phyloP scores from a whole-genome alignment of 2,329 filamentous ascomycete genomes.

The Aspergillus amoenus region DNA sequence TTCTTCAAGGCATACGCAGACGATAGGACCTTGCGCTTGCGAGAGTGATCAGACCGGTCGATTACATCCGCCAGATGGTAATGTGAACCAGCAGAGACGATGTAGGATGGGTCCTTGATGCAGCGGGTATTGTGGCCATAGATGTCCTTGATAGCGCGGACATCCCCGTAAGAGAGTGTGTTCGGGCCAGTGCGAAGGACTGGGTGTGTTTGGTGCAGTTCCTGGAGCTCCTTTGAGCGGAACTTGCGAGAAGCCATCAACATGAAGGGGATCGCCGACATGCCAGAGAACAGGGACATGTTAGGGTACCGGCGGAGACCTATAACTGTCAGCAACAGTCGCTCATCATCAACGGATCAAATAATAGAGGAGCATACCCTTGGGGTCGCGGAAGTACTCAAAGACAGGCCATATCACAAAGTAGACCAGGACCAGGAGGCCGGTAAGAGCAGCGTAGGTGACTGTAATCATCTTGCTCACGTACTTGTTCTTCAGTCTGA shows the following conservation, averaged over 20 bases:
- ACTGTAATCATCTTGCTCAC: constrained; percentile 1
- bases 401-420: constrained; percentile 26
- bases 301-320: constrained; percentile 51
- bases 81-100: constrained; percentile 48
- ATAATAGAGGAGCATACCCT: constrained; percentile 19
- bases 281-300: constrained; percentile 44
- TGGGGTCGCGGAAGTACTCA: constrained; percentile 29
- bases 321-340: constrained; percentile 13
- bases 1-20: constrained; percentile 55
- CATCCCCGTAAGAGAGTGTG: constrained; percentile 43
- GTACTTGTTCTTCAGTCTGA: too few relatives aligned
- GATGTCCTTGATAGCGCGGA: constrained; percentile 51
- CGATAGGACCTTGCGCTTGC: constrained; percentile 53
- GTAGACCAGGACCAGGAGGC: constrained; percentile 24
- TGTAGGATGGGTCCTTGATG: constrained; percentile 52
- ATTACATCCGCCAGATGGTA: constrained; percentile 54
- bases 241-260: constrained; percentile 44
- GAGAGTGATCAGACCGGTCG: constrained; percentile 53
- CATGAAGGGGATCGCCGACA: constrained; percentile 51
- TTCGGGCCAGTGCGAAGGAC: constrained; percentile 51
- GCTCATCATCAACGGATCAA: neutral
- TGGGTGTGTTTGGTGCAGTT: constrained; percentile 48
- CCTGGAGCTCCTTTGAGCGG: constrained; percentile 43
- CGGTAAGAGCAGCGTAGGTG: constrained; percentile 23
- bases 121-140: constrained; percentile 54